Percentiles rank a stretch among this genome's conserved stretches.
Conservation (phyloP, 495 filamentous ascomycete genomes). For the Lophium mytilinum region DNA sequence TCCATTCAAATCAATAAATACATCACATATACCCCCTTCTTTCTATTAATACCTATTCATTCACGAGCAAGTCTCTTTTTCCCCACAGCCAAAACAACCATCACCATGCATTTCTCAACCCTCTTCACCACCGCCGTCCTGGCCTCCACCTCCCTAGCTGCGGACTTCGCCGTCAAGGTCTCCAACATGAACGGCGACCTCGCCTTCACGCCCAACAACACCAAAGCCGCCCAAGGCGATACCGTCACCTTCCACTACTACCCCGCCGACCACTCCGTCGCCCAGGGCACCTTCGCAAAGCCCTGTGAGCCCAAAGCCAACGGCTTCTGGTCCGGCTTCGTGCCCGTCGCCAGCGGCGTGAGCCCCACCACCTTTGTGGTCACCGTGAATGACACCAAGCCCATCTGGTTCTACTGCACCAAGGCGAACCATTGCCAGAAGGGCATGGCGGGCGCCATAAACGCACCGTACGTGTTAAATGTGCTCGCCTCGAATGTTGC, state of each 20-base stretch:
- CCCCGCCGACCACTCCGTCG: conserved; percentile 34
- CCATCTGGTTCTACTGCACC: conserved; percentile 54
- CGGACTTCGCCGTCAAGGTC: conserved; percentile 38
- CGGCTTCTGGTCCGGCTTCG: conserved; percentile 29
- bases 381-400: conserved; percentile 39
- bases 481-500: no score
- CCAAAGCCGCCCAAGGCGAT: conserved; percentile 52
- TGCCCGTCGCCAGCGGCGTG: conserved; percentile 10
- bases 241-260: conserved; percentile 68
- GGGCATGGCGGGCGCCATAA: conserved; percentile 47
- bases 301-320: conserved; percentile 21
- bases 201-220: conserved; percentile 52
- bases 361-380: conserved; percentile 36
- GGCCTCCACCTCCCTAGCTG: conserved; percentile 16
- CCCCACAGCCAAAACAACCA: conserved; percentile 2
- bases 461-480: conserved; percentile 27
- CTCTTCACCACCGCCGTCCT: conserved; percentile 11
- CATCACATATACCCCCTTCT: conserved; percentile 9
- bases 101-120: conserved; percentile 22
- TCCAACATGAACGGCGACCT: conserved; percentile 25
- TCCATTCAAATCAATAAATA: conserved; percentile 15
- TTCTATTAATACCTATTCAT: conserved; percentile 5
- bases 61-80: conserved; percentile 16
- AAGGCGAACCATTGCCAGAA: conserved; percentile 42
- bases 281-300: conserved; percentile 19